A percentile compares a stretch with the other conserved stretches of the same genome.
Evolutionary conservation across 2,329 filamentous ascomycete genomes (phyloP).

Genomic region (Bertia moriformis): DNA sequence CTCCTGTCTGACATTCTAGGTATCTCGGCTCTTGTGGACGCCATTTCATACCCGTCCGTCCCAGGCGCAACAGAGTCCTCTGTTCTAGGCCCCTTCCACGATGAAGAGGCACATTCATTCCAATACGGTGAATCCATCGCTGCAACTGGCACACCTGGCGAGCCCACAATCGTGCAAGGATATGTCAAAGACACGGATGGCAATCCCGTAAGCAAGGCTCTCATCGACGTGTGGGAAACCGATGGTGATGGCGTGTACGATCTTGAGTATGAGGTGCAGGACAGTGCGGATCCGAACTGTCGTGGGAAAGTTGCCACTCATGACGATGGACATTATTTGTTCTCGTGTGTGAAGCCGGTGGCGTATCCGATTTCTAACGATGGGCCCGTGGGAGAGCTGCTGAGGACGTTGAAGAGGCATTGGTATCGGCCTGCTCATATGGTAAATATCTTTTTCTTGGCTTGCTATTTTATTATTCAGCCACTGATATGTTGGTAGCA

Average conservation of each 20-base stretch:
- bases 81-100: neutral
- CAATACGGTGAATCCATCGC: neutral
- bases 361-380: neutral
- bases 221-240: neutral
- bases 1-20: neutral
- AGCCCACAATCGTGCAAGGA: neutral
- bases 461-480: too few species aligned
- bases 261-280: neutral
- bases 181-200: neutral
- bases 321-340: too few species aligned
- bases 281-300: neutral
- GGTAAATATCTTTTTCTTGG: too few species aligned
- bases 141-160: too few species aligned
- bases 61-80: neutral
- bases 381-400: neutral
- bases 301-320: neutral
- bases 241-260: neutral
- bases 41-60: neutral
- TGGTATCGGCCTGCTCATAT: neutral
- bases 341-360: too few species aligned
- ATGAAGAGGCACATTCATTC: neutral
- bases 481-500: too few species aligned
- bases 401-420: neutral
- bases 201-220: neutral
- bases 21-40: neutral